These are phyloP conservation scores for Aristolochia contorta DNA, from an alignment of 164 flowering plant genomes.

Conservation along the genomic window DNA sequence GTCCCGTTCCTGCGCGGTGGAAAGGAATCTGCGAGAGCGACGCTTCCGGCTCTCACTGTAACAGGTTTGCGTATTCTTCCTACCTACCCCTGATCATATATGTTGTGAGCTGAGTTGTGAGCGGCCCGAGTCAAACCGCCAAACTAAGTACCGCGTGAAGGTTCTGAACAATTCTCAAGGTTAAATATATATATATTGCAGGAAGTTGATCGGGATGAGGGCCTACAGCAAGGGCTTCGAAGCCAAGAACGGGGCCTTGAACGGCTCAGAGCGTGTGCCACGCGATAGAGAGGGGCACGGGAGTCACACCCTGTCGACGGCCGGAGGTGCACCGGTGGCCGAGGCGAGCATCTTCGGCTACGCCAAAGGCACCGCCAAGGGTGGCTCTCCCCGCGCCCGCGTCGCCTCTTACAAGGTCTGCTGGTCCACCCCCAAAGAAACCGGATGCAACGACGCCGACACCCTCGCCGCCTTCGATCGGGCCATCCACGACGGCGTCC, in stretches of 20 bases:
- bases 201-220: conserved; percentile 59
- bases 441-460: conserved; percentile 15
- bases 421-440: too few relatives aligned
- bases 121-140: too few relatives aligned
- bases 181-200: too few relatives aligned
- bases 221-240: conserved; percentile 17
- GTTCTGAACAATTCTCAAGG: too few relatives aligned
- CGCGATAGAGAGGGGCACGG: conserved; percentile 67
- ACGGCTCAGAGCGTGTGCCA: conserved; percentile 18
- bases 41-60: conserved; percentile 27
- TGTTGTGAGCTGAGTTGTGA: too few relatives aligned
- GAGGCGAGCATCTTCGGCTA: conserved; percentile 22
- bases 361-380: conserved; percentile 52
- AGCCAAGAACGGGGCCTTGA: too few relatives aligned
- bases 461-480: conserved; percentile 44
- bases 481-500: conserved; percentile 53
- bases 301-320: conserved; percentile 4
- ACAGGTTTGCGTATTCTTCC: too few relatives aligned
- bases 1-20: conserved; percentile 62
- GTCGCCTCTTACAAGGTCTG: not conserved
- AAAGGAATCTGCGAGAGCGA: conserved; percentile 45
- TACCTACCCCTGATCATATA: too few relatives aligned
- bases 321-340: conserved; percentile 1
- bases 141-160: not conserved
- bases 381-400: conserved; percentile 52